Evolutionary conservation across 345 rosid genomes (phyloP).

Genomic region (Melastoma malabathricum): DNA sequence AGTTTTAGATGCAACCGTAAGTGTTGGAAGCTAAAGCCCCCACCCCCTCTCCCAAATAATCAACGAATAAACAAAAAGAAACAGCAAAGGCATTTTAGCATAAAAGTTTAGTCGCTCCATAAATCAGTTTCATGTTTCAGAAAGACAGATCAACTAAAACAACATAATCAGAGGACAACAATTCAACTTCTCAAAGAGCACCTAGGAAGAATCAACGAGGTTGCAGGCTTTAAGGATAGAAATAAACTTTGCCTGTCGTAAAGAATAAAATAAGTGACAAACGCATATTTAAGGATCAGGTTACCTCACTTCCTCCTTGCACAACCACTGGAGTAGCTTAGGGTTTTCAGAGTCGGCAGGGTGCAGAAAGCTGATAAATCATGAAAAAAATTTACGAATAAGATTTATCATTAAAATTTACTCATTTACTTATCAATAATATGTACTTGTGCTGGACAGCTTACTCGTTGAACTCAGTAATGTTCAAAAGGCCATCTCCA

Average conservation of each 20-base stretch:
- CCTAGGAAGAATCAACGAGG: too few relatives aligned
- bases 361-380: slow-evolving; percentile 63
- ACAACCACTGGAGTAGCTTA: slow-evolving; percentile 65
- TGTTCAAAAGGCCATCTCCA: slow-evolving; percentile 78
- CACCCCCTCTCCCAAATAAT: too few relatives aligned
- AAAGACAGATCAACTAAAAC: too few relatives aligned
- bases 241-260: neutral
- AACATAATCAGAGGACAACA: too few relatives aligned
- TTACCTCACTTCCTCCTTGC: slow-evolving; percentile 96
- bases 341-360: slow-evolving; percentile 91
- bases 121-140: too few relatives aligned
- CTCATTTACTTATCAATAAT: neutral
- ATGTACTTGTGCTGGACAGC: slow-evolving; percentile 6
- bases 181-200: too few relatives aligned
- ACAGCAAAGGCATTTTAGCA: too few relatives aligned
- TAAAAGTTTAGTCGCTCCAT: too few relatives aligned
- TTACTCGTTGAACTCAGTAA: slow-evolving; percentile 95
- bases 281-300: slow-evolving; percentile 1
- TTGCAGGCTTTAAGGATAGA: neutral
- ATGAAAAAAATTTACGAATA: neutral
- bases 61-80: too few relatives aligned
- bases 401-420: neutral
- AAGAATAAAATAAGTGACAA: neutral
- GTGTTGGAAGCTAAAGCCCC: too few relatives aligned
- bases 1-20: too few relatives aligned